Base-by-base conservation (phyloP, 306 rosid genomes). In the Abrus precatorius region DNA sequence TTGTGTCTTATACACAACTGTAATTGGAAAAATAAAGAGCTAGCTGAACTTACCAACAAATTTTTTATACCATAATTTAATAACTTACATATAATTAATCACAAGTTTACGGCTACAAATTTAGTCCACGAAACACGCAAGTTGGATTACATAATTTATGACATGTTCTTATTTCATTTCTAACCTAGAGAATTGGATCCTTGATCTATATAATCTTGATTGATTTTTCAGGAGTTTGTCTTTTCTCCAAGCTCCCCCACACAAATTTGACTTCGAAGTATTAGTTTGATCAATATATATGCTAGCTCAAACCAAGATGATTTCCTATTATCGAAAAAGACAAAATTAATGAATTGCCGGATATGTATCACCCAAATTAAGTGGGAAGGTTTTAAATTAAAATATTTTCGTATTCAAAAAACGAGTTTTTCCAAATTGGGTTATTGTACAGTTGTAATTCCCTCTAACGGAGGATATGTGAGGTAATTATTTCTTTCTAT, bases 181-280 rank as follows among this genome's bases (percentile, higher is more conserved):
- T 45, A 59, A 14, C 78, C 74, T 47, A 56, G 68, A 69, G 64
- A 78, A 75, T 66, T 83, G 84, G 82, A 85, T 88, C 73, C 69
- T 69, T 30, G 12, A 63, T 80, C 62, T 47, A 34, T 43, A 62
- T 43, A 70, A 83, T 80, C 73, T 72, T 47, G 9, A 61, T 11
- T 68, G 68, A 76, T 68, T 63, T 69, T 84, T 38, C 49, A 56
- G 6, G 59, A 49, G 2, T 75, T 84, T 84, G 75, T 55, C 64
- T 79, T 57, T 82, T 57, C 65, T 63, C 13, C 38, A 7, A 73
- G 70, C 67, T 77, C 72, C 84, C 78, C 84, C 78, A 72, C 80
- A 9, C 57, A 38, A 44, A 76, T 77, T 83, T 88, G 86, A 88
- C 87, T 80, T 67, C 66, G 36, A 52, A 27, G 5, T 56, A 43